A percentile compares a stretch with the other conserved stretches of the same genome.
These are phyloP conservation scores for Fraxinus americana DNA, from an alignment of 257 asterid genomes.

Conservation along the genomic window DNA sequence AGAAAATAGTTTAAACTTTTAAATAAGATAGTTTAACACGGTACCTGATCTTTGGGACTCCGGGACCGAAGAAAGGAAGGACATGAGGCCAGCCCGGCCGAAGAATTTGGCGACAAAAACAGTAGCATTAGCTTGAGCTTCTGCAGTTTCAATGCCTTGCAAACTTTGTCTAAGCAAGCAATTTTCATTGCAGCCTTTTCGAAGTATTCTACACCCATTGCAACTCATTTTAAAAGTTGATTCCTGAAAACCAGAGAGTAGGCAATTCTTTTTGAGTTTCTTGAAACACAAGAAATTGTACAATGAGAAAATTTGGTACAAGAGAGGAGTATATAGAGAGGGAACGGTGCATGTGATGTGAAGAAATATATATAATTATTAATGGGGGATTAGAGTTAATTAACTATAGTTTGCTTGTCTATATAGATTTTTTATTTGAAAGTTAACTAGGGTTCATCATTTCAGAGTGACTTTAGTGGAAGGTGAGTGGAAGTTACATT, in stretches of 20 bases:
- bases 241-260: background rate
- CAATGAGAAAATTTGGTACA: constrained; percentile 1
- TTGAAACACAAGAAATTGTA: background rate
- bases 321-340: constrained; percentile 31
- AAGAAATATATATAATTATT: constrained; percentile 11
- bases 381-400: constrained; percentile 1
- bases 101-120: constrained; percentile 83
- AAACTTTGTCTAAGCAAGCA: constrained; percentile 73
- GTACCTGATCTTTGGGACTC: constrained; percentile 71
- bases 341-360: constrained; percentile 31
- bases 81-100: constrained; percentile 91
- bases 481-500: background rate
- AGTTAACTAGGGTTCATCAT: background rate
- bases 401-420: no score
- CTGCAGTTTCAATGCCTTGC: constrained; percentile 54
- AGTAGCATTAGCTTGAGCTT: constrained; percentile 82
- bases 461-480: background rate
- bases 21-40: background rate
- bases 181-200: constrained; percentile 78
- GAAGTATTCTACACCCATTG: constrained; percentile 81
- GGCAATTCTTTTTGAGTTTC: background rate
- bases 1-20: background rate
- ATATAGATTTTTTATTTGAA: no score
- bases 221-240: constrained; percentile 57
- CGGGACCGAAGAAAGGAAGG: constrained; percentile 77